Base-by-base conservation (phyloP, 2,329 filamentous ascomycete genomes). In the Exophiala dermatitidis region DNA sequence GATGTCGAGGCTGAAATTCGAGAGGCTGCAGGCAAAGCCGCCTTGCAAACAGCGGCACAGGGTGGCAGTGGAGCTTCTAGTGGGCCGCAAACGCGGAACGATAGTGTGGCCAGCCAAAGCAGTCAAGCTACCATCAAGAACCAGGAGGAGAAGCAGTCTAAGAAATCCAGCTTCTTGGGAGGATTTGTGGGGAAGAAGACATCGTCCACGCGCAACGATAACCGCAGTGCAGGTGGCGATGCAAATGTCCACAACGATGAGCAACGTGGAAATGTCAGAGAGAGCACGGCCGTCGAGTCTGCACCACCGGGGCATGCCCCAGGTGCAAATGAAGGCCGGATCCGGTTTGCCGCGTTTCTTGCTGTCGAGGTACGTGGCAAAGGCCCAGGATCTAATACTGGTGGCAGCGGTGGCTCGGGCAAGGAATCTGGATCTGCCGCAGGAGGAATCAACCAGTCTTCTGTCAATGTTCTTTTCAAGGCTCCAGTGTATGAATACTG, bases 261-360 rank as follows among this genome's bases (percentile, higher is more conserved):
- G 12, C 49, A 50, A 40, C 57, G 51, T 38, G 54, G 53, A 28
- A 44, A 54, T 34, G 54, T 48, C 31, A 29, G 54, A 40, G 45
- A 58, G 30, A 55, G 57, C 29, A 57, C 55, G 46, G 53, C 54
- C 10, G 57, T 55, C 6, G 53, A 58, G 26, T 49, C 58, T 12
- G 33, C 46, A 5, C 48, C 51, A 30, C 30, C 57, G 26, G 54
- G 50, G 9, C 46, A 53, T 26, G 44, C 49, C 9, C 52, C 60
- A 29, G 58, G 58, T 37, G 58, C 60, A 33, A 55, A 62, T 29
- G 64, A 65, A 45, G 66, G 70, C 4, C 83, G 80, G 60, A 81
- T 91, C 52, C 81, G 87, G 40, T 86, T 90, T 67, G 83, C 87
- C 1, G 85, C 83, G 3, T 91, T 90, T 67, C 70, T 90, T 52